phyloP scores from a whole-genome alignment of 257 asterid species.

The Solanum clarkiae region DNA sequence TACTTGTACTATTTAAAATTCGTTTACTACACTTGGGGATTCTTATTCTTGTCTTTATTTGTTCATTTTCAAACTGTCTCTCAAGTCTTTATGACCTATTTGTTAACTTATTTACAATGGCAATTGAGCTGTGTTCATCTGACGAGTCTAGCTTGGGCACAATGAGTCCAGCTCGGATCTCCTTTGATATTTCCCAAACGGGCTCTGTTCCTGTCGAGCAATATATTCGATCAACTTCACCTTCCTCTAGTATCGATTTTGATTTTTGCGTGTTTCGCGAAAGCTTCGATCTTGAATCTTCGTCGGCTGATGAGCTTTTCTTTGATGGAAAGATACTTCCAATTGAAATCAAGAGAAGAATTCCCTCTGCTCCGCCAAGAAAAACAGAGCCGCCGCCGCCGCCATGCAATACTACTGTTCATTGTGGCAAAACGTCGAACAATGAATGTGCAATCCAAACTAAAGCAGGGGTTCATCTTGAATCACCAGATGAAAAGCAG shows the following conservation, averaged over 20 bases:
- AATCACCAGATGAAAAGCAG: slow-evolving; percentile 33
- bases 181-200: slow-evolving; percentile 34
- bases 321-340: slow-evolving; percentile 58
- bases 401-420: not conserved
- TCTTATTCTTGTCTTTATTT: not conserved
- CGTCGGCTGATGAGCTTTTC: slow-evolving; percentile 67
- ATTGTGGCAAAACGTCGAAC: not conserved
- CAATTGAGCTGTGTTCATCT: slow-evolving; percentile 30
- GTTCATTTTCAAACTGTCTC: not conserved
- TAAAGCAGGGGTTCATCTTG: not conserved
- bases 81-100: not conserved
- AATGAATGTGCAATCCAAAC: not conserved
- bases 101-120: slow-evolving; percentile 9
- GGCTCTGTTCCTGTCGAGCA: slow-evolving; percentile 46
- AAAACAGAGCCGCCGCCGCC: not conserved
- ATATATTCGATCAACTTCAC: slow-evolving; percentile 18
- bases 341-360: slow-evolving; percentile 28
- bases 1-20: not conserved
- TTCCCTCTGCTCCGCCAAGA: not conserved
- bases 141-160: slow-evolving; percentile 26
- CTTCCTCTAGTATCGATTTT: slow-evolving; percentile 28
- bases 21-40: not conserved
- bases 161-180: slow-evolving; percentile 43
- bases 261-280: slow-evolving; percentile 52
- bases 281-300: slow-evolving; percentile 27